phyloP scores from a whole-genome alignment of 768 basidiomycete genomes.

The Russula abietina region DNA sequence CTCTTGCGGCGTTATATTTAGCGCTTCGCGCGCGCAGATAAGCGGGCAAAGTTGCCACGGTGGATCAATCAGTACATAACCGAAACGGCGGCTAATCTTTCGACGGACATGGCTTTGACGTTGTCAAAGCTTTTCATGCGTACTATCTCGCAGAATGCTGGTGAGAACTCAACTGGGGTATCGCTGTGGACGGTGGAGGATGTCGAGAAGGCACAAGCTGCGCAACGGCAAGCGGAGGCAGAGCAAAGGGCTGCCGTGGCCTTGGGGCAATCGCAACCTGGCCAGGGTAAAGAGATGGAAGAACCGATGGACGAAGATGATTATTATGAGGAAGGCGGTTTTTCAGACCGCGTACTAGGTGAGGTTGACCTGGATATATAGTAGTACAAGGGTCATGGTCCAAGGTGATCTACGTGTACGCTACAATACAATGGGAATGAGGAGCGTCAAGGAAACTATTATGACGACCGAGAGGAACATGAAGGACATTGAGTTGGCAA shows the following conservation, averaged over 20 bases:
- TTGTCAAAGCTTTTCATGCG: constrained; percentile 96
- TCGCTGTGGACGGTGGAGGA: constrained; percentile 95
- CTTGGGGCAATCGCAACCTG: constrained; percentile 26
- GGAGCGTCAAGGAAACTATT: not conserved
- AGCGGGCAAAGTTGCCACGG: constrained; percentile 89
- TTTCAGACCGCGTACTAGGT: constrained; percentile 49
- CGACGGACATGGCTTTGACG: constrained; percentile 95
- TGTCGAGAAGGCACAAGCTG: constrained; percentile 77
- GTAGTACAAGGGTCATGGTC: constrained; percentile 16
- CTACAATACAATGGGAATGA: constrained; percentile 4
- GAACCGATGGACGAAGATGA: constrained; percentile 30
- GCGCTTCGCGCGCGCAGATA: constrained; percentile 90
- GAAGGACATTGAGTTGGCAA: constrained; percentile 4
- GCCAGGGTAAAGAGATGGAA: constrained; percentile 31
- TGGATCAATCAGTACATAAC: constrained; percentile 99
- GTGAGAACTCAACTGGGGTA: constrained; percentile 91
- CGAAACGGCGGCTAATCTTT: constrained; percentile 95
- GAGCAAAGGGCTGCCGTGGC: constrained; percentile 39
- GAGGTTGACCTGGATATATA: constrained; percentile 43
- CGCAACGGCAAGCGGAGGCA: constrained; percentile 62
- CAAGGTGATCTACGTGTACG: constrained; percentile 2
- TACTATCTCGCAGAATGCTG: constrained; percentile 96
- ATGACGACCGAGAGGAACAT: constrained; percentile 4
- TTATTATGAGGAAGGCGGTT: constrained; percentile 48
- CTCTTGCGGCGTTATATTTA: constrained; percentile 29